Percentiles rank a stretch among this genome's conserved stretches.
Evolutionary conservation across 176 grass and related monocot species (phyloP).

Genomic region (Miscanthus lutarioriparius): DNA sequence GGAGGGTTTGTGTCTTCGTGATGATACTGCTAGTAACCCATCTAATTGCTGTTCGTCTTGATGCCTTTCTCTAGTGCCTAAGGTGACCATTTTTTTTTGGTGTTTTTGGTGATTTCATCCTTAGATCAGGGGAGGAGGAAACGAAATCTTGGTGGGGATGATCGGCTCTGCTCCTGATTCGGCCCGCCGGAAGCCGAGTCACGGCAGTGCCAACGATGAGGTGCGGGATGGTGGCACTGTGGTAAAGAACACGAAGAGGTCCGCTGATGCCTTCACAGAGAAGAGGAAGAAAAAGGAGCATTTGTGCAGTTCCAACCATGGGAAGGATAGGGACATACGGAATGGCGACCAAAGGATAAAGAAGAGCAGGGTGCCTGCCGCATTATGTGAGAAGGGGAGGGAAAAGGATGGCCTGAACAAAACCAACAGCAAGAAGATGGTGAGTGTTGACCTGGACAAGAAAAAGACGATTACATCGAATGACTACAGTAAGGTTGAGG

Average conservation of each 20-base stretch:
- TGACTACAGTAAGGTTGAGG: neutral
- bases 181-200: neutral
- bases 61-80: neutral
- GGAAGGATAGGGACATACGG: neutral
- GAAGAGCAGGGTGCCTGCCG: neutral
- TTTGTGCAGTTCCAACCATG: neutral
- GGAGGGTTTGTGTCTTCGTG: neutral
- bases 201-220: neutral
- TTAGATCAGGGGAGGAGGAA: neutral
- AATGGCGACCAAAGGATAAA: neutral
- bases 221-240: neutral
- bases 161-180: neutral
- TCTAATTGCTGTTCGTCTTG: neutral
- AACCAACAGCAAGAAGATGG: neutral
- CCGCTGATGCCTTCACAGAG: neutral
- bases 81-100: neutral
- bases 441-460: neutral
- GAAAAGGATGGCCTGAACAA: neutral
- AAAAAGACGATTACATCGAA: neutral
- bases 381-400: neutral
- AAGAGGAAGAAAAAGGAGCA: conserved; percentile 6
- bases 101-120: neutral
- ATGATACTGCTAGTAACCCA: neutral
- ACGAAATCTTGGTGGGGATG: conserved; percentile 7
- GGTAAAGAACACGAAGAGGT: neutral